Evolutionary conservation across 208 protist species (phyloP), one percentile per base, ranked within the genome.

Genomic region (Wallacemonas sp.): DNA sequence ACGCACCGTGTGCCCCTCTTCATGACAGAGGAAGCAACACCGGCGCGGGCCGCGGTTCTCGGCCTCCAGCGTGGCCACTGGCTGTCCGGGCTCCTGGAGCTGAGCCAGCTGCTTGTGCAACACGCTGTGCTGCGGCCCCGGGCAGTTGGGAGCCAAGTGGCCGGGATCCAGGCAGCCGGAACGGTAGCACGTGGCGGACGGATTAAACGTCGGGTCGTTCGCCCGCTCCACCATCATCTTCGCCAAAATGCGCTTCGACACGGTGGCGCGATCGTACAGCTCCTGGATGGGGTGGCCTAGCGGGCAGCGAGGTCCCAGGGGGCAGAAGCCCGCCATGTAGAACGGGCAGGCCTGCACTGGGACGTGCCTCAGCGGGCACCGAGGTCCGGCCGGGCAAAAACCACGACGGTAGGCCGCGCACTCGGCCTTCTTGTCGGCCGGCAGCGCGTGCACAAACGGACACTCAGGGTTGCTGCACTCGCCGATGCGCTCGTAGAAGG

Each of bases 401-500:
- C 93, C 95, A 45, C 93, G 82, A 20, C 82, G 74, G 76, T 96
- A 97, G 42, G 90, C 86, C 20, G 86, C 87, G 62, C 91, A 97
- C 77, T 93, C 86, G 12, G 89, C 82, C 64, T 77, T 46, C 77
- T 85, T 82, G 41, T 98, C 95, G 29, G 92, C 76, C 32, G 85
- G 84, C 45, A 79, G 77, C 7, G 96, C 72, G 73, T 99, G 98
- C 39, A 89, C 68, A 65, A 98, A 99, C 3, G 94, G 86, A 72
- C 98, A 99, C 72, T 99, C 97, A 12, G 95, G 92, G 81, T 99
- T 99, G 36, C 70, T 93, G 76, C 98, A 99, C 71, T 99, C 92
- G 39, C 96, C 97, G 20, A 92, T 82, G 54, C 94, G 96, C 57
- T 96, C 84, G 70, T 95, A 99, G 81, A 98, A 99, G 72, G 89